A percentile compares a stretch with the other conserved stretches of the same genome.
phyloP scores from a whole-genome alignment of 495 filamentous ascomycete genomes.

The Aspergillus panamensis region DNA sequence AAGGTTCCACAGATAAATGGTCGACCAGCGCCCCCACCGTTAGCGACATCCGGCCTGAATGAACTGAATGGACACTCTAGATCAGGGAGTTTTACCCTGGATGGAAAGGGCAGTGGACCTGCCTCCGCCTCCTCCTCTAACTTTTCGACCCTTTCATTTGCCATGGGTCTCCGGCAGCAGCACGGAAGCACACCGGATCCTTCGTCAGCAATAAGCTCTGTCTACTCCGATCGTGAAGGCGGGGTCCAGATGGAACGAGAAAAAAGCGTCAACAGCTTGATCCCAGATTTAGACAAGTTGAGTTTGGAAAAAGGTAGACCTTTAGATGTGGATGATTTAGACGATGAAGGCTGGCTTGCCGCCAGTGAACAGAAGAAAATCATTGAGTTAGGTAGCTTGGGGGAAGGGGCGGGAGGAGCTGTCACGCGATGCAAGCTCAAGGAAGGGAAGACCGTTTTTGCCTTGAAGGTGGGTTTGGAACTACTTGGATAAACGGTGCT shows the following conservation, averaged over 20 bases:
- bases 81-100: constrained; percentile 70
- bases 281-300: constrained; percentile 71
- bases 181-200: constrained; percentile 73
- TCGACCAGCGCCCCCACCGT: constrained; percentile 49
- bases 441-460: constrained; percentile 91
- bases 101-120: constrained; percentile 69
- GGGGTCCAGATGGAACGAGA: constrained; percentile 71
- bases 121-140: constrained; percentile 81
- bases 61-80: constrained; percentile 73
- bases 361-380: constrained; percentile 86
- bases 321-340: constrained; percentile 87
- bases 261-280: constrained; percentile 58
- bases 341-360: constrained; percentile 92
- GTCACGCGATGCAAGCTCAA: constrained; percentile 87
- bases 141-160: constrained; percentile 72
- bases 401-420: constrained; percentile 93
- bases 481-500: background rate
- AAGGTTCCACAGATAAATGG: constrained; percentile 59
- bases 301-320: constrained; percentile 74
- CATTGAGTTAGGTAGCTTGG: constrained; percentile 80
- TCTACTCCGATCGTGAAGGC: constrained; percentile 72
- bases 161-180: constrained; percentile 58
- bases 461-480: constrained; percentile 71
- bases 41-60: constrained; percentile 57
- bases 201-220: constrained; percentile 78